Evolutionary conservation across 2,329 filamentous ascomycete genomes (phyloP).

Genomic region (Dactylonectria macrodidyma): DNA sequence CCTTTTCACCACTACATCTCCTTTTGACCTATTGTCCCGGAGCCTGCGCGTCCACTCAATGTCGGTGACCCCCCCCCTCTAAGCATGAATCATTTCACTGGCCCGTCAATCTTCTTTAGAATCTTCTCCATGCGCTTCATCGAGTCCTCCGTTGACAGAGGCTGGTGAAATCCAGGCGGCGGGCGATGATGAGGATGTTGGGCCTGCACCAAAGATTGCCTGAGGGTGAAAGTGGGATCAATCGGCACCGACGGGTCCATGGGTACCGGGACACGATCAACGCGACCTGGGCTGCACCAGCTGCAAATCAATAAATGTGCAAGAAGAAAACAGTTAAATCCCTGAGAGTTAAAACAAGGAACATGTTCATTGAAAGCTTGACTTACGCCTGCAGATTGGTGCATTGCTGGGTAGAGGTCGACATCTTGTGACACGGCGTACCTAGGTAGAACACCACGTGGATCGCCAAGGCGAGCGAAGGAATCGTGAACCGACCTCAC

Average conservation of each 20-base stretch:
- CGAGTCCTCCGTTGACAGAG: background rate
- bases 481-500: background rate
- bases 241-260: background rate
- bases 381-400: background rate
- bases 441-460: too few species aligned
- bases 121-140: constrained; percentile 13
- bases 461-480: background rate
- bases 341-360: background rate
- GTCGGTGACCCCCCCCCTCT: too few species aligned
- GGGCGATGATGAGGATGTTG: constrained; percentile 10
- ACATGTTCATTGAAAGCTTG: background rate
- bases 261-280: too few species aligned
- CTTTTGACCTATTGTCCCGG: too few species aligned
- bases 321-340: too few species aligned
- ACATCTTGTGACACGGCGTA: background rate
- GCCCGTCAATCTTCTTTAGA: background rate
- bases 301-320: background rate
- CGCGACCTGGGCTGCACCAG: too few species aligned
- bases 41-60: too few species aligned
- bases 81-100: background rate
- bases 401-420: background rate
- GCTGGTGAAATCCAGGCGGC: background rate
- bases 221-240: constrained; percentile 8
- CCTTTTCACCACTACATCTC: too few species aligned
- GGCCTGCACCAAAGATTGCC: background rate